A percentile compares a stretch with the other conserved stretches of the same genome.
Conservation (phyloP, 129 eudicot genomes). For the Flaveria ramosissima region DNA sequence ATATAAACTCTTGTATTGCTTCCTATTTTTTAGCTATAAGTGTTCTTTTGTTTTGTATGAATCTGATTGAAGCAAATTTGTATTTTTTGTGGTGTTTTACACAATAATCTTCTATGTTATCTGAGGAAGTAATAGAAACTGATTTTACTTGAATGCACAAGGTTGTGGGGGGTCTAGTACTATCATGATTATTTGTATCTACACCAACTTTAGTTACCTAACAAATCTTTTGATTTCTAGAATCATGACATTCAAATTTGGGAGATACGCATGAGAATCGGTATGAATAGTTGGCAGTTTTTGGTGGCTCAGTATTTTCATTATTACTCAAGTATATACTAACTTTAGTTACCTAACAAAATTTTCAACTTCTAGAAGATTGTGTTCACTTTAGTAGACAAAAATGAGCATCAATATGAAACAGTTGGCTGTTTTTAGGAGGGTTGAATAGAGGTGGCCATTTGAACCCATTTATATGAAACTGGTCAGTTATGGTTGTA, state of each 20-base stretch:
- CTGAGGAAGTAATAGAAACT: neutral
- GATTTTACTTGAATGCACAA: too few species aligned
- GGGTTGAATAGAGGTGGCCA: too few species aligned
- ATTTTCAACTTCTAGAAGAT: neutral
- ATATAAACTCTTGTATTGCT: slow-evolving; percentile 7
- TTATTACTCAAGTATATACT: too few species aligned
- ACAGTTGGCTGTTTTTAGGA: neutral
- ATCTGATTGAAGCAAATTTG: neutral
- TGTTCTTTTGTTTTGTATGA: neutral
- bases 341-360: neutral
- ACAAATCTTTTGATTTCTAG: too few species aligned
- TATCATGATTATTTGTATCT: too few species aligned
- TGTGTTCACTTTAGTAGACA: neutral
- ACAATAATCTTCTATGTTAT: neutral
- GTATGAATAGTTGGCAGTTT: too few species aligned
- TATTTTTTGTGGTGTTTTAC: neutral
- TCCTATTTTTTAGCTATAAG: neutral
- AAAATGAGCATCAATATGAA: neutral
- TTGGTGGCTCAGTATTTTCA: too few species aligned
- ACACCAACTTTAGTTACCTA: neutral
- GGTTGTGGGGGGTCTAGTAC: too few species aligned
- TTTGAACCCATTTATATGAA: too few species aligned
- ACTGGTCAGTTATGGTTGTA: neutral
- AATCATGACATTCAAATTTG: neutral
- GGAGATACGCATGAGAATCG: neutral